A percentile compares a stretch with the other conserved stretches of the same genome.
These are phyloP conservation scores for Firmiana major DNA, from an alignment of 345 rosid genomes.

Conservation along the genomic window DNA sequence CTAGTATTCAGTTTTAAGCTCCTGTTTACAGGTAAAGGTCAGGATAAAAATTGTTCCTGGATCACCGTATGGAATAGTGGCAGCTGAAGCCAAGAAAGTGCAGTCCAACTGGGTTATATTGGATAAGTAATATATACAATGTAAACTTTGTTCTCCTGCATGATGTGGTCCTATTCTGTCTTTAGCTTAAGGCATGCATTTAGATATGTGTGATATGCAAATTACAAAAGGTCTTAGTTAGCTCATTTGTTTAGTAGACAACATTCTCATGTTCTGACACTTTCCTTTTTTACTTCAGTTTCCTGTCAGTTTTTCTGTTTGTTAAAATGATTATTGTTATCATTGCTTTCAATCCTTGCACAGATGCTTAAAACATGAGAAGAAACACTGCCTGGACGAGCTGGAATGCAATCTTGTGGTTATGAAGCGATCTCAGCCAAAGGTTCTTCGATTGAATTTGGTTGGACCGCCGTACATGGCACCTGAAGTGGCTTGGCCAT, in stretches of 20 bases:
- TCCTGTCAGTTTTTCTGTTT: neutral
- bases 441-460: conserved; percentile 85
- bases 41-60: conserved; percentile 75
- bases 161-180: conserved; percentile 7
- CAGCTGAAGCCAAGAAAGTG: conserved; percentile 73
- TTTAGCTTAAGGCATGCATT: conserved; percentile 1
- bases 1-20: conserved; percentile 8
- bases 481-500: conserved; percentile 35
- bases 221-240: neutral
- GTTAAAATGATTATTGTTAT: conserved; percentile 10
- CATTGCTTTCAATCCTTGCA: conserved; percentile 15
- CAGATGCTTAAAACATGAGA: conserved; percentile 82
- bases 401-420: conserved; percentile 90
- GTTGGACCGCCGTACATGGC: conserved; percentile 57
- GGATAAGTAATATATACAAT: conserved; percentile 61
- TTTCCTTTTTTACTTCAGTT: neutral
- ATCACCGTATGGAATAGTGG: conserved; percentile 70
- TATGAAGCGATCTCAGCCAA: conserved; percentile 79
- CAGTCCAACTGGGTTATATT: conserved; percentile 89
- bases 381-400: conserved; percentile 72
- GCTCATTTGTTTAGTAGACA: neutral
- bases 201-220: neutral
- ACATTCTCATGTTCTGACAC: neutral
- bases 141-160: conserved; percentile 18
- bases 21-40: conserved; percentile 64